Conservation (phyloP, 371 early-diverging fungal species). For the Nematocida homosporus region DNA sequence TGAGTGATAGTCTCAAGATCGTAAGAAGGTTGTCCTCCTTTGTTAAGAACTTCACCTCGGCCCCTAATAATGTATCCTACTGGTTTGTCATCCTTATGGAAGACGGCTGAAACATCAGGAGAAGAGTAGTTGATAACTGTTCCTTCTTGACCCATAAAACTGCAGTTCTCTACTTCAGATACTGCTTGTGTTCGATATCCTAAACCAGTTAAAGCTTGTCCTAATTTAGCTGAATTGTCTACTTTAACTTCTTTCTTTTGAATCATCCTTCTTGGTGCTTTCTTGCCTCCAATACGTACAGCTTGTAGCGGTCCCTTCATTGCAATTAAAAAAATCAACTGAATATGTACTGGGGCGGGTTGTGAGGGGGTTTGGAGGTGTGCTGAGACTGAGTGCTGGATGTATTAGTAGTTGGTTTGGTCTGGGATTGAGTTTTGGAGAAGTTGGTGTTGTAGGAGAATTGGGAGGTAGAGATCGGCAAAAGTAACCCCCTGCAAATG, state of each 20-base stretch:
- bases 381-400: neutral
- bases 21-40: slow-evolving; percentile 20
- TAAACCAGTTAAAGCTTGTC: neutral
- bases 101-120: slow-evolving; percentile 38
- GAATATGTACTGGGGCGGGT: neutral
- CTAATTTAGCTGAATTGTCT: neutral
- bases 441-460: too few relatives aligned
- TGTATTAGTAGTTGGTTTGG: too few relatives aligned
- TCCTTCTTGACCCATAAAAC: slow-evolving; percentile 28
- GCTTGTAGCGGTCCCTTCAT: slow-evolving; percentile 26
- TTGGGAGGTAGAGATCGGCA: too few relatives aligned
- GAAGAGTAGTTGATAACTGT: slow-evolving; percentile 33
- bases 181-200: slow-evolving; percentile 38
- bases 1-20: slow-evolving; percentile 24
- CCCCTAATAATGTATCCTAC: slow-evolving; percentile 52
- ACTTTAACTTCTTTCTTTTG: slow-evolving; percentile 15
- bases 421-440: too few relatives aligned
- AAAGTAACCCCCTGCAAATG: too few relatives aligned
- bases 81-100: slow-evolving; percentile 39
- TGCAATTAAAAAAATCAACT: slow-evolving; percentile 46
- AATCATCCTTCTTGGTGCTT: slow-evolving; percentile 35
- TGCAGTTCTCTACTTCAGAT: slow-evolving; percentile 42
- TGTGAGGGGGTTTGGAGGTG: neutral
- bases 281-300: slow-evolving; percentile 45
- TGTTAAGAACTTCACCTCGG: slow-evolving; percentile 34